A percentile compares a stretch with the other conserved stretches of the same genome.
These are phyloP conservation scores for Nigrospora oryzae DNA, from an alignment of 2,329 filamentous ascomycete genomes.

Conservation along the genomic window DNA sequence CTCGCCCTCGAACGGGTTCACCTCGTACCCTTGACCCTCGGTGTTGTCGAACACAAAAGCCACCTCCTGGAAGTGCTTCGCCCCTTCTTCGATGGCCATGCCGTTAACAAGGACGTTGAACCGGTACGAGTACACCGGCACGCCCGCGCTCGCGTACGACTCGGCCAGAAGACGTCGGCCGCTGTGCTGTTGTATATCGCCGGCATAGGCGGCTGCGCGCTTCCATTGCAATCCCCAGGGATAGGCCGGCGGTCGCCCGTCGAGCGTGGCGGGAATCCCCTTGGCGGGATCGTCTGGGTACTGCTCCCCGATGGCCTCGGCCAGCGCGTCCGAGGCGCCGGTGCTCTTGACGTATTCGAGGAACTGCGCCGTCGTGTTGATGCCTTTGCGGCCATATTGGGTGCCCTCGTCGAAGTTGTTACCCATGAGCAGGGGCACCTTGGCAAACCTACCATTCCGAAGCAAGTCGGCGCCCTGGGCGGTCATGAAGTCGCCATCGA, in stretches of 20 bases:
- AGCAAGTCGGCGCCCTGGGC: conserved; percentile 17
- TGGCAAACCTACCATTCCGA: conserved; percentile 19
- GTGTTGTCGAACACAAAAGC: conserved; percentile 46
- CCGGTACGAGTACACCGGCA: conserved; percentile 46
- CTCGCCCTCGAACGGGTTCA: conserved; percentile 28
- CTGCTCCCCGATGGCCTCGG: neutral
- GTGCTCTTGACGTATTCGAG: conserved; percentile 21
- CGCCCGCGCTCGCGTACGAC: conserved; percentile 35
- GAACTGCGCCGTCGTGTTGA: conserved; percentile 49
- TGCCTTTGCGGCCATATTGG: conserved; percentile 39
- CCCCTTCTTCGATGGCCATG: conserved; percentile 11
- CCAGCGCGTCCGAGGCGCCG: neutral
- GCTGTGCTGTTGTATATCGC: conserved; percentile 47
- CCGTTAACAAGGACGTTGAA: conserved; percentile 31
- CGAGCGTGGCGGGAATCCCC: conserved; percentile 2
- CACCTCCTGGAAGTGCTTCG: conserved; percentile 37
- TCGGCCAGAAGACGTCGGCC: conserved; percentile 43
- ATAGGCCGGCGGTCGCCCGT: neutral
- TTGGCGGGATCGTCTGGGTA: conserved; percentile 4
- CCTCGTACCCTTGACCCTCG: conserved; percentile 32
- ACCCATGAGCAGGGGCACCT: conserved; percentile 22
- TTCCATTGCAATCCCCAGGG: conserved; percentile 4
- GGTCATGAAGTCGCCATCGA: conserved; percentile 32
- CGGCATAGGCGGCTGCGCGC: conserved; percentile 24
- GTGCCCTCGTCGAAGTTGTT: conserved; percentile 29